Evolutionary conservation across 2,329 filamentous ascomycete species (phyloP), one percentile per base, ranked within the genome.

Genomic region (Botrytis elliptica): DNA sequence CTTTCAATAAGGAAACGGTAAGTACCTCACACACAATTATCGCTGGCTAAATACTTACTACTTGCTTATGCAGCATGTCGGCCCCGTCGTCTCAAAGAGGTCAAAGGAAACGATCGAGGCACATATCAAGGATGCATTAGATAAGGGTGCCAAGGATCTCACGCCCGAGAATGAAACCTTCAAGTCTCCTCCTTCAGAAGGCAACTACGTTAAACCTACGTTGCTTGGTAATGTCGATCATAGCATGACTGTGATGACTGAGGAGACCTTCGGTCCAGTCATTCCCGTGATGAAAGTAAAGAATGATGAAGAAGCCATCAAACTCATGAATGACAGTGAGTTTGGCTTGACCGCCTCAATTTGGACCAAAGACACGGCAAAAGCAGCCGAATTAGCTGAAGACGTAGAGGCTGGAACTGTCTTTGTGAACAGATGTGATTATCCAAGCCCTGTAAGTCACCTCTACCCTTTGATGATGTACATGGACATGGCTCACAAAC

Each of bases 321-420:
- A 86, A 77, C 84, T 95, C 69, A 98, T 98, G 94, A 98, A 98
- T 79, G 94, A 97, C 82, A 96, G 93, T 84, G 91, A 97, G 77
- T 97, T 97, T 81, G 95, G 95, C 8, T 86, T 98, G 75, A 98
- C 95, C 5, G 95, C 95, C n/a, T 97, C 94, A 80, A 94, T 98
- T 79, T 98, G 95, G 95, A 97, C 94, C 74, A 97, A 96, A 83
- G 94, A 98, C 80, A 89, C 90, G 3, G 86, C 85, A 64, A 91
- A 87, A 80, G 95, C 92, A 25, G 90, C 94, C 78, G 88, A 92
- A 81, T 86, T 98, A 70, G 89, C 92, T 57, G 91, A 96, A 72
- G 86, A 91, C 69, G 90, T 98, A 66, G 95, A 98, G 82, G 95
- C 95, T 64, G 95, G 95, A 60, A 98, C 95, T 2, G 95, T 98